These are phyloP conservation scores for Nakazawaea holstii DNA, from an alignment of 805 yeast species.

Conservation along the genomic window DNA sequence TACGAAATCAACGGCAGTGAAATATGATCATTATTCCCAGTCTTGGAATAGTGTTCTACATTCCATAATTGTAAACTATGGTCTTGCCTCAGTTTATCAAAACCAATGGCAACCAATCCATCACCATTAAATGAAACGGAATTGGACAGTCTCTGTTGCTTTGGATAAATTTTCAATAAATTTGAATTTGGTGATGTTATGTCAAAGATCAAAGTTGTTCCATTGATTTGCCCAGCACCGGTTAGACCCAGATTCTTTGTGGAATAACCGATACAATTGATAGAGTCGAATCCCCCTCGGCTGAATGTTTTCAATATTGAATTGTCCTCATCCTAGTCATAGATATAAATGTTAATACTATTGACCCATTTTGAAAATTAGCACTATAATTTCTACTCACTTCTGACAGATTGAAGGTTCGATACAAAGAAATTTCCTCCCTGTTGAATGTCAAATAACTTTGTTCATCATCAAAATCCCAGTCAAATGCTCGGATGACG, in stretches of 20 bases:
- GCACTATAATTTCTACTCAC: constrained; percentile 7
- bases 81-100: constrained; percentile 74
- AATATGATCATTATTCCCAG: constrained; percentile 42
- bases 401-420: constrained; percentile 36
- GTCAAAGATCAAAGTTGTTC: constrained; percentile 59
- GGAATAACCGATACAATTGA: constrained; percentile 66
- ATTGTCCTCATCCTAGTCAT: constrained; percentile 33
- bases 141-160: constrained; percentile 71
- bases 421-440: constrained; percentile 69
- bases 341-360: constrained; percentile 1
- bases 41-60: constrained; percentile 50
- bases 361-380: background rate
- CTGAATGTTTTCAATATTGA: constrained; percentile 47
- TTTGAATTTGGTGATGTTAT: constrained; percentile 34
- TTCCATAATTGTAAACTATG: constrained; percentile 79
- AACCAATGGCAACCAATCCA: constrained; percentile 69
- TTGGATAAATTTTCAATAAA: constrained; percentile 44
- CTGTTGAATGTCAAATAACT: constrained; percentile 67
- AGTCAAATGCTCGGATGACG: constrained; percentile 50
- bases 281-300: constrained; percentile 59
- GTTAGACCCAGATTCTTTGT: constrained; percentile 48
- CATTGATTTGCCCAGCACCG: constrained; percentile 73
- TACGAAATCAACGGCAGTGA: constrained; percentile 52
- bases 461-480: constrained; percentile 56
- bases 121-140: constrained; percentile 61